Evolutionary conservation across 345 rosid genomes (phyloP).

Genomic region (rapeseed (Brassica napus)): DNA sequence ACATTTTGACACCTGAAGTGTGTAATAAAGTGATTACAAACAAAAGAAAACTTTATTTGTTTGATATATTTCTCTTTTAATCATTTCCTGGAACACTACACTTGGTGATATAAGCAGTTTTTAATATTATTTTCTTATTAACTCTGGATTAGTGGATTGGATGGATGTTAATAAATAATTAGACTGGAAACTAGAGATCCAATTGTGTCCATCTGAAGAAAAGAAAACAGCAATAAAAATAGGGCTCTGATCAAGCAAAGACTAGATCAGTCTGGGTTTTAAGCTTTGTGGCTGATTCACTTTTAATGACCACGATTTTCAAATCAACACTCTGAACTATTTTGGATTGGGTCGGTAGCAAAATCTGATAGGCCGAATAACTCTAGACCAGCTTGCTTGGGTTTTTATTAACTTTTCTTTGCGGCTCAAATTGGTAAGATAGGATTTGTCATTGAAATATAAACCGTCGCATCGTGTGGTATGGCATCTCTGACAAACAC

Average conservation of each 20-base stretch:
- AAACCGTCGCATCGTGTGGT: neutral
- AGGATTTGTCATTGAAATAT: neutral
- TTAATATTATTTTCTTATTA: neutral
- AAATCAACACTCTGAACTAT: neutral
- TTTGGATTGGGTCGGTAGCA: neutral
- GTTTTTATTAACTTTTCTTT: neutral
- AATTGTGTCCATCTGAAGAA: neutral
- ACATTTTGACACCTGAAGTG: slow-evolving; percentile 3
- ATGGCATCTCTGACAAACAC: neutral
- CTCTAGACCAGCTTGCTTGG: neutral
- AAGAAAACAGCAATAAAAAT: neutral
- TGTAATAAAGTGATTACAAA: neutral
- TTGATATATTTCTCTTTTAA: neutral
- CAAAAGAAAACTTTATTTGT: neutral
- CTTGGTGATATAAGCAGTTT: neutral
- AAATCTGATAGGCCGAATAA: neutral
- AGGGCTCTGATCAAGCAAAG: neutral
- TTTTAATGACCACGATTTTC: neutral
- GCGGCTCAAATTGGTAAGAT: neutral
- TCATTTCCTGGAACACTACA: neutral
- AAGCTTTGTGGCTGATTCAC: neutral
- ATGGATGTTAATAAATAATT: neutral
- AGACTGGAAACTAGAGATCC: neutral
- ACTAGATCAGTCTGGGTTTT: neutral
- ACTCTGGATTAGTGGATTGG: neutral